Conservation (phyloP, 1,284 basidiomycete genomes). For the Lentinula novae-zelandiae region DNA sequence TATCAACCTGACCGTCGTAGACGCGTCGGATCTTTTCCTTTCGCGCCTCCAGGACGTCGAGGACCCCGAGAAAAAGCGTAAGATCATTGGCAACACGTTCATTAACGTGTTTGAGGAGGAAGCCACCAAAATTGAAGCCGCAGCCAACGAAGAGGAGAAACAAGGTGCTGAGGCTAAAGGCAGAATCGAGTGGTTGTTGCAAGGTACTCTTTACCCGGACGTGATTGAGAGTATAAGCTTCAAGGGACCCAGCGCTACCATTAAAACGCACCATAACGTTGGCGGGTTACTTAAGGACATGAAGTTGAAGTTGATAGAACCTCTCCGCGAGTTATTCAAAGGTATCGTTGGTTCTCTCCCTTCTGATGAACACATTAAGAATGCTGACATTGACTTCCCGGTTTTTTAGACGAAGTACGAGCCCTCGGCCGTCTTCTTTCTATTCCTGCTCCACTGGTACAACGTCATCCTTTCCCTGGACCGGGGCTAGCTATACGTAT, state of each 20-base stretch:
- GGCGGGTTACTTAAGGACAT: constrained; percentile 96
- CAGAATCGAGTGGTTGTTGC: constrained; percentile 94
- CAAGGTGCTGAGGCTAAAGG: constrained; percentile 74
- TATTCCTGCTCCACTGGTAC: constrained; percentile 92
- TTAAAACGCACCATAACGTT: constrained; percentile 99
- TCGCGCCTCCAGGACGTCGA: constrained; percentile 86
- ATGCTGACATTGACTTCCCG: neutral
- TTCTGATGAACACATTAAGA: neutral
- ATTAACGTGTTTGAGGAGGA: constrained; percentile 97
- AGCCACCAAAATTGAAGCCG: constrained; percentile 85
- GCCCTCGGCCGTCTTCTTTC: constrained; percentile 86
- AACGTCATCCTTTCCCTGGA: constrained; percentile 99
- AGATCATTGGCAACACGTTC: constrained; percentile 99
- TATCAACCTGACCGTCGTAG: constrained; percentile 94
- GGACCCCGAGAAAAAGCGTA: constrained; percentile 97
- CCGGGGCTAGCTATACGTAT: constrained; percentile 99
- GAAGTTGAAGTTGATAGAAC: constrained; percentile 99
- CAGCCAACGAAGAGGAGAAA: constrained; percentile 74
- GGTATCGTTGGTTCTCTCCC: constrained; percentile 38
- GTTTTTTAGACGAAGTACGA: constrained; percentile 80
- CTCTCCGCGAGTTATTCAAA: constrained; percentile 97
- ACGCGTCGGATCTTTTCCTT: constrained; percentile 94
- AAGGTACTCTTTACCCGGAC: constrained; percentile 99
- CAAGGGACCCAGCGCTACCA: constrained; percentile 98
- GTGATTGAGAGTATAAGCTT: constrained; percentile 99